phyloP scores from a whole-genome alignment of 78 protist species.

The Isochrysis galbana region DNA sequence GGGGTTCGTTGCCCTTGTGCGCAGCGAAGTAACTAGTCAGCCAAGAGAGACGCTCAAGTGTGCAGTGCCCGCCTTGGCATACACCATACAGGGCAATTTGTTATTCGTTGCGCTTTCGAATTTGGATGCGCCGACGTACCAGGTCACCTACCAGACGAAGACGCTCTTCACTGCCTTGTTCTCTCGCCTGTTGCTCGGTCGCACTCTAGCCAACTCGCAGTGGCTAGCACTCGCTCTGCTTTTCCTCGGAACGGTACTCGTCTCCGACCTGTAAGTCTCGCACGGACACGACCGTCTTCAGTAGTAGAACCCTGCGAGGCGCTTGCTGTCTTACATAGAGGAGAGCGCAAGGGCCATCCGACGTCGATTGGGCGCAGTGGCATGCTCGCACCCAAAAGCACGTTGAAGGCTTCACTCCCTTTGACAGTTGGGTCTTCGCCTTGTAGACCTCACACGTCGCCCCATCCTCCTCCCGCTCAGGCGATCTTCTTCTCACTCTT shows the following conservation, averaged over 20 bases:
- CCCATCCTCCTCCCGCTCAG: too few relatives aligned
- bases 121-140: slow-evolving; percentile 65
- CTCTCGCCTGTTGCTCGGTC: background rate
- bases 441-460: too few relatives aligned
- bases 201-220: background rate
- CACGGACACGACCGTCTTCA: too few relatives aligned
- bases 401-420: too few relatives aligned
- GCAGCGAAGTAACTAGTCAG: background rate
- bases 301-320: too few relatives aligned
- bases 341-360: too few relatives aligned
- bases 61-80: slow-evolving; percentile 62
- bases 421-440: too few relatives aligned
- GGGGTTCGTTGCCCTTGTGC: background rate
- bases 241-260: background rate
- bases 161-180: slow-evolving; percentile 3
- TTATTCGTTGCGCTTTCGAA: slow-evolving; percentile 65
- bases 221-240: background rate
- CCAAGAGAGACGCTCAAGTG: slow-evolving; percentile 41
- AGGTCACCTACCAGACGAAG: background rate
- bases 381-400: too few relatives aligned
- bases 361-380: too few relatives aligned
- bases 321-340: too few relatives aligned
- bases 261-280: background rate
- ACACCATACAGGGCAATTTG: slow-evolving; percentile 70
- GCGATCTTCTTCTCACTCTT: too few relatives aligned